Percentiles rank a stretch among this genome's conserved stretches.
Evolutionary conservation across 2,329 filamentous ascomycete genomes (phyloP).

Genomic region (Pseudohalonectria lignicola): DNA sequence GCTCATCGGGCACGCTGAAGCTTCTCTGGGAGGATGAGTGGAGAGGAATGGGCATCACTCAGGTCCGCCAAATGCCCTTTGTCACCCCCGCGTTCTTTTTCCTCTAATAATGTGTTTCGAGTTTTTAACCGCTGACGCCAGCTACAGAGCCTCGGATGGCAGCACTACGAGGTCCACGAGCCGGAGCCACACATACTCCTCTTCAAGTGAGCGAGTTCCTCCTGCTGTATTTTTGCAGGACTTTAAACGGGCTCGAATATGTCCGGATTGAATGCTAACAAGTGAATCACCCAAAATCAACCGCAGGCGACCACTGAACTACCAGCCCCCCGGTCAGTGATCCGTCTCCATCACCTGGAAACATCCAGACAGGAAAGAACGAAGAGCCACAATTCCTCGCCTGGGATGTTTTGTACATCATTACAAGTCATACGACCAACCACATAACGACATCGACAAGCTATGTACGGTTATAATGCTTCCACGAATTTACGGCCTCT

Average conservation of each 20-base stretch:
- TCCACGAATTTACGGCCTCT: constrained; percentile 4
- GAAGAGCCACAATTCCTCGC: too few relatives aligned
- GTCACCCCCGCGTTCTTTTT: neutral
- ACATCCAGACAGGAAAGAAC: too few relatives aligned
- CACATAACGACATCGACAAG: constrained; percentile 2
- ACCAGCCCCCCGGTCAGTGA: constrained; percentile 56
- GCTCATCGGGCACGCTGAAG: constrained; percentile 83
- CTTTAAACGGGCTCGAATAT: too few relatives aligned
- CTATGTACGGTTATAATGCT: constrained; percentile 7
- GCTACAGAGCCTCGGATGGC: constrained; percentile 89
- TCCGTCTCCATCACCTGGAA: too few relatives aligned
- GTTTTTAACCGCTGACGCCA: neutral
- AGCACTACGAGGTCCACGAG: constrained; percentile 98
- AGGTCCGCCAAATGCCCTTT: constrained; percentile 41
- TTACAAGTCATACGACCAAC: neutral
- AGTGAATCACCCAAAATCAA: too few relatives aligned
- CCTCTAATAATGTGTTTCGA: neutral
- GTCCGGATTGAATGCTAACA: too few relatives aligned
- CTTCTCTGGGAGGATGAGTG: constrained; percentile 97
- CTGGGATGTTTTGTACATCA: neutral
- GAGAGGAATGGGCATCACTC: constrained; percentile 92
- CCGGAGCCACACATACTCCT: constrained; percentile 96
- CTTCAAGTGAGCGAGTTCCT: constrained; percentile 84
- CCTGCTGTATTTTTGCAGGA: too few relatives aligned
- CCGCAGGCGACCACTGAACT: constrained; percentile 78